These are phyloP conservation scores for Coelastrella sp. DNA, from an alignment of 139 green algal species.

Conservation along the genomic window DNA sequence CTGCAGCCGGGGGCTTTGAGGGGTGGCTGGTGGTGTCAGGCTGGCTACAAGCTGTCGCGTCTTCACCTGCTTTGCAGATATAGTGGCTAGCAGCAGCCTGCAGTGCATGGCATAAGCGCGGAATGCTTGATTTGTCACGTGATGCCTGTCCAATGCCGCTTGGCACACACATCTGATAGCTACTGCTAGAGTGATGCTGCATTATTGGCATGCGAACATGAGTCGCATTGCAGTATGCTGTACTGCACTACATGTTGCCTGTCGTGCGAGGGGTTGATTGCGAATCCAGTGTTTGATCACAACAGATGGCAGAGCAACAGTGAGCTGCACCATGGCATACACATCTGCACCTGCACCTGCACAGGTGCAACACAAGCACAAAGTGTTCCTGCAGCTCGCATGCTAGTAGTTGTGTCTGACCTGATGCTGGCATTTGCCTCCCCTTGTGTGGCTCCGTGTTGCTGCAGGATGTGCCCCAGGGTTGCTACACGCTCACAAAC, in stretches of 20 bases:
- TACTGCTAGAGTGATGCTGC: no score
- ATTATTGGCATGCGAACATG: no score
- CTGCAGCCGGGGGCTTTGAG: constrained; percentile 3
- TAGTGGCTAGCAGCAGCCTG: constrained; percentile 33
- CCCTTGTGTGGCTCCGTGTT: constrained; percentile 15
- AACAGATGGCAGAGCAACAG: no score
- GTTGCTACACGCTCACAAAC: background rate
- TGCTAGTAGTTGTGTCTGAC: background rate
- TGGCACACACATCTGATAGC: no score
- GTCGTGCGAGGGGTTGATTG: no score
- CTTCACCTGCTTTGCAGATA: constrained; percentile 39
- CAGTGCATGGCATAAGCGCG: background rate
- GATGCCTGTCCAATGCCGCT: no score
- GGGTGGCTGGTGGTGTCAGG: background rate
- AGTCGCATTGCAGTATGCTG: background rate
- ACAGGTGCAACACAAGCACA: no score
- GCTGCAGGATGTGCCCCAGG: constrained; percentile 22
- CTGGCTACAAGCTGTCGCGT: constrained; percentile 29
- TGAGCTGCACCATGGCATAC: no score
- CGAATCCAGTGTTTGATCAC: no score
- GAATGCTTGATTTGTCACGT: background rate
- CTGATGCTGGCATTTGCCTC: constrained; percentile 40
- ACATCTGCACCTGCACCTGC: no score
- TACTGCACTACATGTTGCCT: background rate
- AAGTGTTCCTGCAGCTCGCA: background rate